Evolutionary conservation across 192 early-diverging fungal genomes (phyloP).

Genomic region (Gonapodya sp.): DNA sequence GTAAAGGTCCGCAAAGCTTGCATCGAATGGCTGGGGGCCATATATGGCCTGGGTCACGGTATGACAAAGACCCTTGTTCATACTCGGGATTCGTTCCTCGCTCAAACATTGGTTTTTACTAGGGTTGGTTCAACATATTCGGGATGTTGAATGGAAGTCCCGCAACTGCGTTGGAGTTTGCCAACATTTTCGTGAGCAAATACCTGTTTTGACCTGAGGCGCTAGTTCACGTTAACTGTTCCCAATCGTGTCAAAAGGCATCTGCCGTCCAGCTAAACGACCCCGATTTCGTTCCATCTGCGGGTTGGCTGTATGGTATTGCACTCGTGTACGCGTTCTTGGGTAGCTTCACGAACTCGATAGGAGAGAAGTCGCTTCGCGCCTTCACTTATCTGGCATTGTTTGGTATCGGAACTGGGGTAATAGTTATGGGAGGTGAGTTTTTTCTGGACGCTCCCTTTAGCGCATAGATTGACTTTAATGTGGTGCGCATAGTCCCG

Average conservation of each 20-base stretch:
- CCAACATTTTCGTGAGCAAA: not conserved
- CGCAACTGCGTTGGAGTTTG: not conserved
- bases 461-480: not conserved
- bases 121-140: not conserved
- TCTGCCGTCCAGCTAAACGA: not conserved
- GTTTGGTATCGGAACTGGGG: not conserved
- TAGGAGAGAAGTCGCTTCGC: not conserved
- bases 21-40: not conserved
- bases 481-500: not conserved
- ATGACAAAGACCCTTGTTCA: not conserved
- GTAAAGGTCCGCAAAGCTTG: not conserved
- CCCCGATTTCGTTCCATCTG: not conserved
- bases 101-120: not conserved
- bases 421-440: not conserved
- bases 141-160: not conserved
- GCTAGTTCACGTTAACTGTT: too few relatives aligned
- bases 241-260: too few relatives aligned
- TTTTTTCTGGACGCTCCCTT: not conserved
- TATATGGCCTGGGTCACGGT: not conserved
- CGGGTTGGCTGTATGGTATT: not conserved
- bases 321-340: not conserved
- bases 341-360: not conserved
- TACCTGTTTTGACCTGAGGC: too few relatives aligned
- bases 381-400: not conserved
- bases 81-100: not conserved